A percentile compares a stretch with the other conserved stretches of the same genome.
Evolutionary conservation across 805 yeast genomes (phyloP).

Genomic region (Candida boleticola): DNA sequence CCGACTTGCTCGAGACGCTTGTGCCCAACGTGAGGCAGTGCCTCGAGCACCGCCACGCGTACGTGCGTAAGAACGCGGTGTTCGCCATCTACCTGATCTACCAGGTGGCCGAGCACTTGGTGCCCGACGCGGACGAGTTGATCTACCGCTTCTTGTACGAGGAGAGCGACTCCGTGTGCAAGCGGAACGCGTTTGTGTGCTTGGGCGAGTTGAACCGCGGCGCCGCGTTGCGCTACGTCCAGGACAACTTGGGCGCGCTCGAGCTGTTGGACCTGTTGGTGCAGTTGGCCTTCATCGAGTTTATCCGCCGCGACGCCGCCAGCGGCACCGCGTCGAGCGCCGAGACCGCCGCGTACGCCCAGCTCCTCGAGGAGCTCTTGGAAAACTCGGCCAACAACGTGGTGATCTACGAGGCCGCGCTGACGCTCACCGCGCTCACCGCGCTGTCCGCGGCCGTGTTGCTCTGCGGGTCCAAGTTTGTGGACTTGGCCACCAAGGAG

Average conservation of each 20-base stretch:
- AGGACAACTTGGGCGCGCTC: constrained; percentile 59
- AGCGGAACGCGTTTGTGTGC: constrained; percentile 91
- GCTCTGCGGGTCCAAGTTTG: constrained; percentile 80
- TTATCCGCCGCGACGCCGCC: constrained; percentile 78
- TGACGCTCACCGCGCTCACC: constrained; percentile 65
- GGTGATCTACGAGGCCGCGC: constrained; percentile 90
- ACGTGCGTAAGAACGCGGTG: constrained; percentile 95
- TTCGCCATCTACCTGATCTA: constrained; percentile 84
- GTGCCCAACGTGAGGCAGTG: constrained; percentile 90
- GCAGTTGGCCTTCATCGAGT: constrained; percentile 88
- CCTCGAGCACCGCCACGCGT: constrained; percentile 94
- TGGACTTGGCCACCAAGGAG: constrained; percentile 86
- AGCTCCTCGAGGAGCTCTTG: constrained; percentile 68
- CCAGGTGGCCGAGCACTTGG: constrained; percentile 77
- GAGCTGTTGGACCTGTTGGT: constrained; percentile 74
- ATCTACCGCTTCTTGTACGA: constrained; percentile 67
- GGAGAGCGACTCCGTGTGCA: constrained; percentile 92
- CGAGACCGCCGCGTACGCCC: constrained; percentile 45
- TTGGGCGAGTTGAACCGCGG: constrained; percentile 80
- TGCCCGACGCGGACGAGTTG: constrained; percentile 94
- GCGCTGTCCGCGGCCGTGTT: constrained; percentile 64
- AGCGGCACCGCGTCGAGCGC: constrained; percentile 37
- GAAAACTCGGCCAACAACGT: constrained; percentile 60
- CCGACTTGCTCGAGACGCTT: constrained; percentile 91
- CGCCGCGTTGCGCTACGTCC: constrained; percentile 78